Evolutionary conservation across 1,284 basidiomycete genomes (phyloP).

Genomic region (Chalciporus sp.): DNA sequence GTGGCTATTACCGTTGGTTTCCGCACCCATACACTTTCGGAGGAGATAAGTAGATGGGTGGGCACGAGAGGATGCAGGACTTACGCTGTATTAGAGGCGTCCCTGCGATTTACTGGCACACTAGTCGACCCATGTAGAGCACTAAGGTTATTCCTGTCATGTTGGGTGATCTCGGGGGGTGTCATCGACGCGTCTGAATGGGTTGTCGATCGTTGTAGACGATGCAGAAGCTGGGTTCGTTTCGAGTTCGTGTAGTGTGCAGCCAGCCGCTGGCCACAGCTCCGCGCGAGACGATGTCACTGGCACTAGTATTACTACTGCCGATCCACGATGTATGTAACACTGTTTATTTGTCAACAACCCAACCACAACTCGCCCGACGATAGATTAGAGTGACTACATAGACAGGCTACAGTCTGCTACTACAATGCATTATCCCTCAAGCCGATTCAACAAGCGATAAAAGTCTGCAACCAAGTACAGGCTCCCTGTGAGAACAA

Average conservation of each 20-base stretch:
- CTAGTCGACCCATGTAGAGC: constrained; percentile 12
- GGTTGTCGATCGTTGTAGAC: constrained; percentile 14
- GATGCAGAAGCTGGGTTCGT: constrained; percentile 4
- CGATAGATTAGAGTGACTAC: too few relatives aligned
- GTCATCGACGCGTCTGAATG: constrained; percentile 11
- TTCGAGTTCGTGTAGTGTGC: constrained; percentile 6
- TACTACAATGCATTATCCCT: constrained; percentile 4
- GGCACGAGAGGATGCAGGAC: constrained; percentile 6
- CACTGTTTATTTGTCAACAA: neutral
- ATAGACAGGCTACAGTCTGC: neutral
- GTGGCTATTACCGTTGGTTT: constrained; percentile 23
- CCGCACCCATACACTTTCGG: constrained; percentile 21
- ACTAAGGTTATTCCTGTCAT: constrained; percentile 12
- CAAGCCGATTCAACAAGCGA: constrained; percentile 43
- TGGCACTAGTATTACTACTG: too few relatives aligned
- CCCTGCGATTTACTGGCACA: constrained; percentile 29
- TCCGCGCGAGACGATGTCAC: neutral
- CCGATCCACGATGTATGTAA: neutral
- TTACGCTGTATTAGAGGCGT: constrained; percentile 33
- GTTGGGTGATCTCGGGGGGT: constrained; percentile 3
- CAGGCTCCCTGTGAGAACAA: constrained; percentile 85
- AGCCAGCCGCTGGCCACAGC: constrained; percentile 1
- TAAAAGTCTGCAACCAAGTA: constrained; percentile 92
- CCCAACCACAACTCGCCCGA: neutral
- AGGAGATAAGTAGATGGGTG: constrained; percentile 8